Percentiles rank a stretch among this genome's conserved stretches.
Evolutionary conservation across 192 early-diverging fungal species (phyloP).

Genomic region (Piromyces sp.): DNA sequence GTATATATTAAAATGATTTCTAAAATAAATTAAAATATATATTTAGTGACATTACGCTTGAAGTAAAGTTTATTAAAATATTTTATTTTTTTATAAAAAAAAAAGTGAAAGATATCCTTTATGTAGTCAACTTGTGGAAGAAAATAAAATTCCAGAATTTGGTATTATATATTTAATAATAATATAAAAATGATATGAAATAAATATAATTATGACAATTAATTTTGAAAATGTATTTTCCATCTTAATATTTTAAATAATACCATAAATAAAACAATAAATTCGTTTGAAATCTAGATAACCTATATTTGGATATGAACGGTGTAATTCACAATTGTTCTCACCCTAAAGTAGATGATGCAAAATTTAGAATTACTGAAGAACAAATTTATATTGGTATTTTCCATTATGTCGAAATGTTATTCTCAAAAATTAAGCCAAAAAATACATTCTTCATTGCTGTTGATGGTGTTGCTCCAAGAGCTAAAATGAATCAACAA

Average conservation of each 20-base stretch:
- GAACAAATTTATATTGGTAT: slow-evolving; percentile 83
- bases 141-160: slow-evolving; percentile 87
- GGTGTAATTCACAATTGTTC: slow-evolving; percentile 88
- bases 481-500: slow-evolving; percentile 69
- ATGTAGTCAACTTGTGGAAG: slow-evolving; percentile 72
- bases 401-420: slow-evolving; percentile 89
- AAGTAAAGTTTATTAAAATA: too few relatives aligned
- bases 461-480: slow-evolving; percentile 56
- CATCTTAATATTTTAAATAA: slow-evolving; percentile 4
- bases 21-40: too few relatives aligned
- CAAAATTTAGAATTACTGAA: slow-evolving; percentile 74
- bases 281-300: not conserved
- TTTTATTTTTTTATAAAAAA: too few relatives aligned
- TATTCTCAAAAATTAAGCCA: slow-evolving; percentile 84
- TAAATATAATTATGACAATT: too few relatives aligned
- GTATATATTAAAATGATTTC: slow-evolving; percentile 43
- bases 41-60: too few relatives aligned
- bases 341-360: slow-evolving; percentile 77
- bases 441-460: slow-evolving; percentile 88
- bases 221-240: slow-evolving; percentile 8
- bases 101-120: slow-evolving; percentile 83
- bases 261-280: not conserved
- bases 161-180: too few relatives aligned
- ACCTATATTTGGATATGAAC: not conserved
- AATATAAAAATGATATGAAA: too few relatives aligned